Evolutionary conservation across 352 stramenopile species (phyloP), one percentile per base, ranked within the genome.

Genomic region (Phytophthora citricola): DNA sequence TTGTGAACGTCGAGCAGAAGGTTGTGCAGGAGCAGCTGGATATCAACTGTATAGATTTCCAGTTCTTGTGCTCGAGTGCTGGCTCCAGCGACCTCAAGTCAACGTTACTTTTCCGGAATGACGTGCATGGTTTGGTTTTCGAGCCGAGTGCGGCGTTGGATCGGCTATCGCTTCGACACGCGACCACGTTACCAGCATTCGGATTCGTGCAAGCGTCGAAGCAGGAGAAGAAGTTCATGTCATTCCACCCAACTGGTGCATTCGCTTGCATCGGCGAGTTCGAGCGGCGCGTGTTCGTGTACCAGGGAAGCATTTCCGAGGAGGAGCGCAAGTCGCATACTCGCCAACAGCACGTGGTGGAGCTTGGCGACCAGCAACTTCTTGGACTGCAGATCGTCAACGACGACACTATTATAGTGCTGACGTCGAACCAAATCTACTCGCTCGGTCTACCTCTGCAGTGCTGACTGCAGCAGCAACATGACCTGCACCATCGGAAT

Each of bases 131-230:
- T 4, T 52, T 93, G 17, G 66, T 95, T 27, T 95, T 85, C 65
- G 66, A 76, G 15, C 24, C 87, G n/a, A 53, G 70, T 32, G 45
- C 73, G 1, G 48, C 46, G 4, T 29, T 56, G n/a, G 52, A 49
- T 34, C 69, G 57, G 27, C 36, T 91, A 7, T 31, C 43, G 8
- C 64, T 94, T 20, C 36, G 24, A 0, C 87, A 95, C 41, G 60
- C 69, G 22, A 55, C 75, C 14, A 92, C 86, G 5, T 71, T 94
- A 15, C 86, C 81, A 50, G 88, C 88, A 0, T 94, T 95, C 45
- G 88, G 85, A 2, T 95, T 92, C 36, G 88, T 95, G 2, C 88
- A 95, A 62, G 88, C 88, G 12, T 95, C 88, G 41, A 95, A 95
- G 70, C 83, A 93, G 52, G 83, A 94, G 56, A 94, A 94, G 57